Evolutionary conservation across 768 basidiomycete genomes (phyloP).

Genomic region (Trametes cubensis): DNA sequence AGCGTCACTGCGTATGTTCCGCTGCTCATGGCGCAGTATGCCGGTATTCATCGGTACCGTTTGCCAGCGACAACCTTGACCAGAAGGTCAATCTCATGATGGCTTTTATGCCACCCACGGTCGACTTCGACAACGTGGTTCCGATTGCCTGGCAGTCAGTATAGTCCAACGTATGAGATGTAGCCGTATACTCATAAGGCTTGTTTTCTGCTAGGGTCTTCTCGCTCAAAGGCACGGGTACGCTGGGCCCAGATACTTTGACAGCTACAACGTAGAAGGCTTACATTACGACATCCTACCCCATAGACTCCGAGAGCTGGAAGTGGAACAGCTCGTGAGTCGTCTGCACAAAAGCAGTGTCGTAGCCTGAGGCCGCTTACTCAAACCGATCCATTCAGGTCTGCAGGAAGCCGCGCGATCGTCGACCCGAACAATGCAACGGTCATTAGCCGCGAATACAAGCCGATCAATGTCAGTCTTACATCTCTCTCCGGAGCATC

Average conservation of each 20-base stretch:
- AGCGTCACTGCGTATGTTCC: background rate
- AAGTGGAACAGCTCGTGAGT: background rate
- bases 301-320: background rate
- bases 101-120: background rate
- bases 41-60: background rate
- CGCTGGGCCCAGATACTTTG: background rate
- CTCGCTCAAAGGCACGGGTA: background rate
- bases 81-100: background rate
- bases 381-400: background rate
- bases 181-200: background rate
- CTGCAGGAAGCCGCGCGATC: background rate
- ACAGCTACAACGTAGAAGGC: background rate
- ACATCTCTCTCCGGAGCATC: background rate
- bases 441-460: background rate
- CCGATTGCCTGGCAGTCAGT: conserved; percentile 6
- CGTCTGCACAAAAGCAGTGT: background rate
- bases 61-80: background rate
- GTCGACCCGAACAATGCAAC: background rate
- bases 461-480: too few relatives aligned
- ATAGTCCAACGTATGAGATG: too few relatives aligned
- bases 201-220: background rate
- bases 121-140: background rate
- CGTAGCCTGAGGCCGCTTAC: background rate
- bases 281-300: too few relatives aligned
- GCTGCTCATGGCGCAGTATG: background rate